Percentiles rank a stretch among this genome's conserved stretches.
Conservation (phyloP, 176 grass and related monocot genomes). For the Stipa capillata region DNA sequence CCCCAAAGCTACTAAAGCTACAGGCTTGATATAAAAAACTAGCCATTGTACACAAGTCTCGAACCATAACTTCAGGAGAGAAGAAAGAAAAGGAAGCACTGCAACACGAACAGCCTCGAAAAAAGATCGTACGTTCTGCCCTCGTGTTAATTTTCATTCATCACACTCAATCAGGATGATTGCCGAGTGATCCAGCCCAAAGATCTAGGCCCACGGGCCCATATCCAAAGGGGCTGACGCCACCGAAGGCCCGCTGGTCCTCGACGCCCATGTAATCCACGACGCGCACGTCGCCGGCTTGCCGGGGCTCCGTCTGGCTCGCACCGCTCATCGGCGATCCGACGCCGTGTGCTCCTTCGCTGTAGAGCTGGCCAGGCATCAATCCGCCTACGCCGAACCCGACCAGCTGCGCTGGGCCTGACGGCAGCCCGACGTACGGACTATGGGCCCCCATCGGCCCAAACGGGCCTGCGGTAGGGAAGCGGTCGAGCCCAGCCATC, state of each 20-base stretch:
- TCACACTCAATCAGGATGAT: not conserved
- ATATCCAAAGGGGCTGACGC: not conserved
- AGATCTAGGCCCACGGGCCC: constrained; percentile 15
- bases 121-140: not conserved
- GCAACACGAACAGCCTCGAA: not conserved
- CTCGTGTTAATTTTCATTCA: not conserved
- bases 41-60: not conserved
- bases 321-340: not conserved
- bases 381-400: constrained; percentile 22
- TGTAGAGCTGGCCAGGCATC: not conserved
- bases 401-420: not conserved
- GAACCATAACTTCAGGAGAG: not conserved
- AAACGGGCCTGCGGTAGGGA: not conserved
- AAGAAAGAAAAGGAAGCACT: not conserved
- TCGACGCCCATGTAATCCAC: constrained; percentile 65
- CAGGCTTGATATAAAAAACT: not conserved
- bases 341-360: not conserved
- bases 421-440: not conserved
- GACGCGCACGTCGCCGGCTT: not conserved
- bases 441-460: not conserved
- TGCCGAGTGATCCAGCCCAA: too few species aligned
- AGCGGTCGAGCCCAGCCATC: not conserved
- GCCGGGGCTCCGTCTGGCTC: not conserved
- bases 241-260: not conserved
- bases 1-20: too few species aligned